Base-by-base conservation (phyloP, 2,329 filamentous ascomycete genomes). In the Penicillium fuscoglaucum region DNA sequence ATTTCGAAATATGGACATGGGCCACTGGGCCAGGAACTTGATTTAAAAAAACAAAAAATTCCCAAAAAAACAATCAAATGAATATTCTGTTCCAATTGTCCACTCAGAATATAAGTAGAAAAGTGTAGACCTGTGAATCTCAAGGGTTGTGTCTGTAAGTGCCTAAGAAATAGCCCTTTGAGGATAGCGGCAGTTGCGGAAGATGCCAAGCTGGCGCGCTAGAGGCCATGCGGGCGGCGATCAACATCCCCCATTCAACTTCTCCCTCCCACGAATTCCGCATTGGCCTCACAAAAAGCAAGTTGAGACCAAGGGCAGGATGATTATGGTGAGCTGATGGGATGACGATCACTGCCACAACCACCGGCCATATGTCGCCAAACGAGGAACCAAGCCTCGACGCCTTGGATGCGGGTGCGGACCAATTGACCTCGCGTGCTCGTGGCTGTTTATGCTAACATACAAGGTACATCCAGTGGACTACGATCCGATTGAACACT, bases 401-500 rank as follows among this genome's bases (percentile, higher is more conserved):
- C 66, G 71, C 74, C 57, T 68, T 80, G 64, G 78, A 80, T 70
- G 75, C 77, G 73, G 78, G 78, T 78, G 70, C 70, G 72, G 57
- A 57, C 26, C 46, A 57, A 47, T 55, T 33, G 44, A 35, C 33
- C 31, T 49, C 7, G 45, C 51, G 13, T 56, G 47, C 50, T 19
- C 47, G 50, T 37, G 21, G 12, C 10, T 57, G n/a, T 49, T 47
- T 51, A 62, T 49, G 48, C 52, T 60, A 28, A 60, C 50, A 24
- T 33, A 35, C 5, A 28, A 26, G 15, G 17, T 24, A 43, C 21
- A 28, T 40, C n/a, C 64, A 90, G 87, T 84, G 75, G 88, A 96
- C 76, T 98, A 97, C 79, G 89, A 98, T 74, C 92, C 95, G 54
- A 89, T 98, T 73, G 85, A 91, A 68, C 92, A 99, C 77, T 84